Evolutionary conservation across 2,329 filamentous ascomycete genomes (phyloP).

Genomic region (Tympanopsis confertula): DNA sequence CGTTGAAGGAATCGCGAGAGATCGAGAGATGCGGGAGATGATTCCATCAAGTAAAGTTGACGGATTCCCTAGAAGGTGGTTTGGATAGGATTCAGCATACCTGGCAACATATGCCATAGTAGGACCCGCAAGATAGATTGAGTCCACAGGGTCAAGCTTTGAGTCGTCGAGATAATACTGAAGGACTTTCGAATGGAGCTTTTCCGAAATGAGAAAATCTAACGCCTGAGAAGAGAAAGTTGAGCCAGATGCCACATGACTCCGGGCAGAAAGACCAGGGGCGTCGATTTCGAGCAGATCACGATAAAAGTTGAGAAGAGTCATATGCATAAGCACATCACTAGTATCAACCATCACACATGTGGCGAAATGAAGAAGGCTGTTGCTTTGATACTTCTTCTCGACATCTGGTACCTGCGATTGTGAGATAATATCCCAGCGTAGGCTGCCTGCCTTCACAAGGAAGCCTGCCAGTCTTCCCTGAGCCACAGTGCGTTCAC

Average conservation of each 20-base stretch:
- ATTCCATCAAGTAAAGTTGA: constrained; percentile 27
- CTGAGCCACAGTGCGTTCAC: constrained; percentile 45
- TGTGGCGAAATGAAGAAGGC: constrained; percentile 41
- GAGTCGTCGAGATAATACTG: constrained; percentile 37
- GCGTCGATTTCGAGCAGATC: constrained; percentile 33
- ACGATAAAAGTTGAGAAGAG: constrained; percentile 42
- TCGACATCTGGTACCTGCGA: constrained; percentile 41
- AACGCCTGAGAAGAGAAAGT: constrained; percentile 27
- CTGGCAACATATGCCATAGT: constrained; percentile 44
- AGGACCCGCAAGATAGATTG: constrained; percentile 38
- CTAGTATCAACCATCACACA: constrained; percentile 41
- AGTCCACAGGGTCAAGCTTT: constrained; percentile 33
- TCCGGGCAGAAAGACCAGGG: constrained; percentile 17
- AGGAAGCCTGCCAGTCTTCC: constrained; percentile 47
- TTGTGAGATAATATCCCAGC: constrained; percentile 38
- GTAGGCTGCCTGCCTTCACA: constrained; percentile 34
- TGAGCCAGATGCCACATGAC: constrained; percentile 16
- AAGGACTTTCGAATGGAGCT: constrained; percentile 35
- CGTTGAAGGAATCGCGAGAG: constrained; percentile 27
- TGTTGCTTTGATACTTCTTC: constrained; percentile 20
- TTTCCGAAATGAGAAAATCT: constrained; percentile 36
- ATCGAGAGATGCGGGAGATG: constrained; percentile 29
- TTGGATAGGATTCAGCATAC: constrained; percentile 40
- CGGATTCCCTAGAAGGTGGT: constrained; percentile 34
- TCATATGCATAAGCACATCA: constrained; percentile 49